phyloP scores from a whole-genome alignment of 805 yeast species.

The Candida arabinofermentans region DNA sequence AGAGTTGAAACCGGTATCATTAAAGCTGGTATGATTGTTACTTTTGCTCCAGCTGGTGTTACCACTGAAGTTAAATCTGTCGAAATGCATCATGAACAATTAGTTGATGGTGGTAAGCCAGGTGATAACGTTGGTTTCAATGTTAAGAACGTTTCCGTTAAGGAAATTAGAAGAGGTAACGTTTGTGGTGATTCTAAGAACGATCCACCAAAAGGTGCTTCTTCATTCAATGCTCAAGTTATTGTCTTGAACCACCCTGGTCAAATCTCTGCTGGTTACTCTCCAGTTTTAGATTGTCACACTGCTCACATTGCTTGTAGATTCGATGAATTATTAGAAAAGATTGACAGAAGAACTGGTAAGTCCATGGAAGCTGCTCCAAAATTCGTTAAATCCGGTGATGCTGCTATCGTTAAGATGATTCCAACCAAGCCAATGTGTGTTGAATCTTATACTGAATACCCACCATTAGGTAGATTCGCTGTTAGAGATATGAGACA shows the following conservation, averaged over 20 bases:
- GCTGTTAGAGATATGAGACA: conserved; percentile 99
- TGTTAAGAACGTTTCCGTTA: conserved; percentile 85
- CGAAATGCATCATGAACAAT: conserved; percentile 83
- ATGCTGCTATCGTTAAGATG: conserved; percentile 90
- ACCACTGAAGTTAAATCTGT: conserved; percentile 89
- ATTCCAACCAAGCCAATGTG: conserved; percentile 90
- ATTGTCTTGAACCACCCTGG: conserved; percentile 90
- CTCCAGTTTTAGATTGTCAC: conserved; percentile 90
- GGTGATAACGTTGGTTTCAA: conserved; percentile 92
- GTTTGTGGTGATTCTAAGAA: conserved; percentile 86
- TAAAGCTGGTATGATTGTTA: conserved; percentile 87
- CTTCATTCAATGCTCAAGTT: conserved; percentile 72
- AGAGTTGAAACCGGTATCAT: conserved; percentile 91
- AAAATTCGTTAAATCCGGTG: conserved; percentile 93
- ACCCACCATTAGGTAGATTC: conserved; percentile 97
- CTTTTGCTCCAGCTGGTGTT: conserved; percentile 88
- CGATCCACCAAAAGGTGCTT: conserved; percentile 80
- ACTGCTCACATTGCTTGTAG: conserved; percentile 91
- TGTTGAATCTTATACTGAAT: conserved; percentile 90
- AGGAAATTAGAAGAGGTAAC: conserved; percentile 92
- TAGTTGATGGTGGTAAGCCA: conserved; percentile 79
- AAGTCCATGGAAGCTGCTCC: conserved; percentile 86
- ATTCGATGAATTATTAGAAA: conserved; percentile 70
- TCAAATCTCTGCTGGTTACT: conserved; percentile 86
- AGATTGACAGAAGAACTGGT: conserved; percentile 93